These are phyloP conservation scores for Jatropha multifida DNA, from an alignment of 441 rosid genomes.

Conservation along the genomic window DNA sequence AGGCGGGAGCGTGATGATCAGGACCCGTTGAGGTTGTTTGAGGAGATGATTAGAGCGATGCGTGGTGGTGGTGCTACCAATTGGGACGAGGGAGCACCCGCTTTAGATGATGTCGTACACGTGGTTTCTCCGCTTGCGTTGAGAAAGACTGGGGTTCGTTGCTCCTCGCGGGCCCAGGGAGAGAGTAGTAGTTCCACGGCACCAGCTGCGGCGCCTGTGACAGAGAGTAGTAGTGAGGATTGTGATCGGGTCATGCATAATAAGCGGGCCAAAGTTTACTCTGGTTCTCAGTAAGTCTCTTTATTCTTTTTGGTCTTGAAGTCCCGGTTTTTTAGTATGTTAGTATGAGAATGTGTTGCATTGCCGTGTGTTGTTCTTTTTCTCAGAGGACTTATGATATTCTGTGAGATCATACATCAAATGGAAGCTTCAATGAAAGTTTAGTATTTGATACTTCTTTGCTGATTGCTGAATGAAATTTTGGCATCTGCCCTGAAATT, in stretches of 20 bases:
- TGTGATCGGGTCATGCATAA: slow-evolving; percentile 57
- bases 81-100: slow-evolving; percentile 25
- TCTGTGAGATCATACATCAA: neutral
- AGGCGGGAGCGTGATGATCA: slow-evolving; percentile 13
- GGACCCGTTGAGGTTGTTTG: slow-evolving; percentile 31
- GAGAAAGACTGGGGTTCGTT: slow-evolving; percentile 28
- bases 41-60: slow-evolving; percentile 43
- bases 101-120: slow-evolving; percentile 8
- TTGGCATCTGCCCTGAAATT: neutral
- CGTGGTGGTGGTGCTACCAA: slow-evolving; percentile 26
- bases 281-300: slow-evolving; percentile 53
- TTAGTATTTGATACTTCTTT: neutral
- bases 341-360: neutral
- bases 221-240: slow-evolving; percentile 34
- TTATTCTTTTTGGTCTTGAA: neutral
- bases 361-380: neutral
- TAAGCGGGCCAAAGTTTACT: slow-evolving; percentile 78
- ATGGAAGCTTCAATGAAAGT: neutral
- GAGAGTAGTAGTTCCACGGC: slow-evolving; percentile 57
- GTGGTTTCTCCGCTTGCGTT: slow-evolving; percentile 20
- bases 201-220: slow-evolving; percentile 20
- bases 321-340: neutral
- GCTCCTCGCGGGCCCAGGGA: slow-evolving; percentile 36
- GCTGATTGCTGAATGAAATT: neutral
- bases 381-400: neutral